Base-by-base conservation (phyloP, 1,139 yeast genomes). In the Cylindricascospora bacillispora region DNA sequence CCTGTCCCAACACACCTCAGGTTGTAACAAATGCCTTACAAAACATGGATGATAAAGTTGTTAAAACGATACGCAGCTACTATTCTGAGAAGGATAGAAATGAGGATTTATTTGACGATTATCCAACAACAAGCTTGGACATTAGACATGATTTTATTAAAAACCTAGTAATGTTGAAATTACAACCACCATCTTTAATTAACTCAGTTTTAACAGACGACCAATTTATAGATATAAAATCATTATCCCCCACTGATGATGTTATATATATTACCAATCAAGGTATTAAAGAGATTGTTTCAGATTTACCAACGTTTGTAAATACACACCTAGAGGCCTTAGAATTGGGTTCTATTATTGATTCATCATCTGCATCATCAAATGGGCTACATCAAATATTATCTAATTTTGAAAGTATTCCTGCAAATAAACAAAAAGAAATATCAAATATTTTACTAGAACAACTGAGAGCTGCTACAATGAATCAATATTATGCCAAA, bases 101-200 rank as follows among this genome's bases (percentile, higher is more conserved):
- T 26, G 53, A 49, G 28, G 65, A 59, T 25, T 42, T 61, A 21
- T 53, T 54, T 32, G 51, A 54, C 33, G 69, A 63, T 40, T 65
- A 63, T 37, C 67, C 71, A 2, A 52, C 68, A 2, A 60, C 67
- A 2, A 57, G 62, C 20, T 47, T 58, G 15, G 76, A 70, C 41
- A 57, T 73, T 3, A 62, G 78, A 29, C 74, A 70, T 37, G 68
- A 63, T 13, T 72, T 78, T 34, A 48, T 75, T 13, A 69, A 67
- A 39, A 61, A 70, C 11, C 63, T 77, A 37, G 57, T 71, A 13
- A 60, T 67, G 18, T 39, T 66, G 21, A 56, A 56, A 2, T 41
- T 68, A 12, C 55, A 65, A 14, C 60, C 62, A 2, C 54, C 60
- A 2, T 56, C 59, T 11, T 49, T 67, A 6, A 62, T 68, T 35